Conservation (phyloP, 2,329 filamentous ascomycete genomes). For the Neurospora sp. region DNA sequence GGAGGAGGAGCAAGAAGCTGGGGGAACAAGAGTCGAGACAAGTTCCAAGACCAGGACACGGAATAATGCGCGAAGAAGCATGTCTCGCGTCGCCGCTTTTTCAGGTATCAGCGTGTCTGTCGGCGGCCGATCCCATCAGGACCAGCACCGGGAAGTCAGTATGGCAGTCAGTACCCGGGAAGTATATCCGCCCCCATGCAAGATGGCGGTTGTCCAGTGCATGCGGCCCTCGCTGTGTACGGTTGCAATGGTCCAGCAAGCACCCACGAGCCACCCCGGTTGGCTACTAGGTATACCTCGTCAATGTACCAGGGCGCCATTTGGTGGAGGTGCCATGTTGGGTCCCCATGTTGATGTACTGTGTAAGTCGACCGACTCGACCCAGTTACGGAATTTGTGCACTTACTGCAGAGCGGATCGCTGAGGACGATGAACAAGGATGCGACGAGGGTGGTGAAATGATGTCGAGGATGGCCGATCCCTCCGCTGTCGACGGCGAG, state of each 20-base stretch:
- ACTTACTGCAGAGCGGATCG: not conserved
- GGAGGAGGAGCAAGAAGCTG: not conserved
- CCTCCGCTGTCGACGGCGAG: not conserved
- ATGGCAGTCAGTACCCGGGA: not conserved
- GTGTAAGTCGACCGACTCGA: not conserved
- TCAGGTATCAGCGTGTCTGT: not conserved
- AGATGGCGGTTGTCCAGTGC: not conserved
- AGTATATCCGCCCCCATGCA: not conserved
- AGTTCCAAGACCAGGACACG: not conserved
- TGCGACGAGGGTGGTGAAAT: not conserved
- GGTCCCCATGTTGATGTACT: not conserved
- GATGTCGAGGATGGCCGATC: not conserved
- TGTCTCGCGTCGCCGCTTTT: slow-evolving; percentile 2
- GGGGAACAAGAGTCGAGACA: not conserved
- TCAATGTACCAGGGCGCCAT: not conserved
- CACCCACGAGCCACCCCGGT: not conserved
- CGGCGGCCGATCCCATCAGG: not conserved
- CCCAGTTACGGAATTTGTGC: not conserved
- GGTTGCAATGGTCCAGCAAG: not conserved
- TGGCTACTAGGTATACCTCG: not conserved
- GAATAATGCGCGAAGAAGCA: slow-evolving; percentile 3
- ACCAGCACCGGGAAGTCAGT: slow-evolving; percentile 3
- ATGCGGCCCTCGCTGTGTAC: not conserved
- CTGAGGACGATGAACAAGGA: not conserved
- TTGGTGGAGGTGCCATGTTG: not conserved